phyloP scores from a whole-genome alignment of 1,284 basidiomycete species.

The Jaminaea rosea region DNA sequence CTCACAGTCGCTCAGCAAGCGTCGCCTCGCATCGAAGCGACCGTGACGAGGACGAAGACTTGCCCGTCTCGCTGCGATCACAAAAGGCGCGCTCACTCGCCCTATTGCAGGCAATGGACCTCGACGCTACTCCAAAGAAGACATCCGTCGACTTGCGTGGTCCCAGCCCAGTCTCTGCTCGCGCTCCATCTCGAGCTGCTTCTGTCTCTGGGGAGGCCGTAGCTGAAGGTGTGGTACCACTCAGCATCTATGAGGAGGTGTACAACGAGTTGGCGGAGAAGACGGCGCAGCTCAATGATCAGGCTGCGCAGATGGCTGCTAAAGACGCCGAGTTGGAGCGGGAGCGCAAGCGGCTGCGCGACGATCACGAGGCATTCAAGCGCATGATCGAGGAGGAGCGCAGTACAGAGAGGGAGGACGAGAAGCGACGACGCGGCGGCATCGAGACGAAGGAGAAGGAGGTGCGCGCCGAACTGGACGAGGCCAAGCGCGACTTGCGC shows the following conservation, averaged over 20 bases:
- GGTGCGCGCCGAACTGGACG: slow-evolving; percentile 13
- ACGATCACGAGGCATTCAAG: neutral
- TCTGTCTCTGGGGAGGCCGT: neutral
- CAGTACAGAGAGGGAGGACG: slow-evolving; percentile 28
- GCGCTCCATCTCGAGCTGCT: neutral
- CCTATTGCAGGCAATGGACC: slow-evolving; percentile 8
- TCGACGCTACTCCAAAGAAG: slow-evolving; percentile 4
- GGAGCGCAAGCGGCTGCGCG: slow-evolving; percentile 1
- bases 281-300: slow-evolving; percentile 2
- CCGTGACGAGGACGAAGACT: neutral
- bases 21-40: neutral
- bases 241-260: slow-evolving; percentile 6
- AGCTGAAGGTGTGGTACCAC: slow-evolving; percentile 2
- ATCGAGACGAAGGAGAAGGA: slow-evolving; percentile 18
- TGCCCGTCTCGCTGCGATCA: neutral
- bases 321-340: neutral
- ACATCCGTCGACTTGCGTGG: neutral
- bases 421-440: slow-evolving; percentile 9
- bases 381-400: slow-evolving; percentile 21
- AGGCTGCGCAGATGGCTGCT: neutral
- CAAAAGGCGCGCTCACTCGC: neutral
- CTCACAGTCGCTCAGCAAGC: neutral
- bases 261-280: neutral
- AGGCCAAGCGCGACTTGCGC: slow-evolving; percentile 18
- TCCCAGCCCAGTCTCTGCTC: neutral